Conservation (phyloP, 805 yeast species). For the Pichia californica region DNA sequence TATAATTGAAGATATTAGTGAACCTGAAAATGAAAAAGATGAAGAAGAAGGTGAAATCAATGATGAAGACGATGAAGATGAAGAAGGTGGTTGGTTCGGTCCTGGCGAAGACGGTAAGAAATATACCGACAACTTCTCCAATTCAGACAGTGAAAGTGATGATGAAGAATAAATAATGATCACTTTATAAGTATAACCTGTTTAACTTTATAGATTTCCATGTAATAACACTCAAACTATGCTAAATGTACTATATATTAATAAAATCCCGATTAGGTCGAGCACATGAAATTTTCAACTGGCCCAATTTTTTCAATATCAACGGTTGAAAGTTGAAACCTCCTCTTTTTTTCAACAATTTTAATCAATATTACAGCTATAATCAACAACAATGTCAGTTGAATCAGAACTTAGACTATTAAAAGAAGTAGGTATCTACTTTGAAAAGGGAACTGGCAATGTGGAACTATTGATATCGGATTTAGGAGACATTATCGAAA, state of each 20-base stretch:
- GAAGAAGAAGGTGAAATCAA: constrained; percentile 26
- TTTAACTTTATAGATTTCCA: too few species aligned
- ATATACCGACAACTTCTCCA: constrained; percentile 28
- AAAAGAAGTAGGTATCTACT: neutral
- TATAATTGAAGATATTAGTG: constrained; percentile 24
- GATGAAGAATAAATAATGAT: constrained; percentile 17
- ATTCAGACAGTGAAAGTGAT: constrained; percentile 32
- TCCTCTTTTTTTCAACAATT: too few species aligned
- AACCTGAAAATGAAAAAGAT: constrained; percentile 21
- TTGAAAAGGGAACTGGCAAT: neutral
- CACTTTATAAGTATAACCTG: too few species aligned
- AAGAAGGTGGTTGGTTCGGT: constrained; percentile 31
- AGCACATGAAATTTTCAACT: too few species aligned
- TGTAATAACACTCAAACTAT: too few species aligned
- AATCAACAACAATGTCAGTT: neutral
- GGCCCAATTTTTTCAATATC: too few species aligned
- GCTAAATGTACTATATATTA: too few species aligned
- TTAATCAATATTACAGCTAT: too few species aligned
- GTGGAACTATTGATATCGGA: neutral
- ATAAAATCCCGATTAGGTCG: too few species aligned
- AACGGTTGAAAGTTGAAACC: too few species aligned
- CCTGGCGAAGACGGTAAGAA: constrained; percentile 25
- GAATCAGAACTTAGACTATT: neutral
- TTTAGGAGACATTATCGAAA: constrained; percentile 6
- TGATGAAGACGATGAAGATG: constrained; percentile 28